These are phyloP conservation scores for Paramyrothecium roridum DNA, from an alignment of 2,329 filamentous ascomycete genomes.

Conservation along the genomic window DNA sequence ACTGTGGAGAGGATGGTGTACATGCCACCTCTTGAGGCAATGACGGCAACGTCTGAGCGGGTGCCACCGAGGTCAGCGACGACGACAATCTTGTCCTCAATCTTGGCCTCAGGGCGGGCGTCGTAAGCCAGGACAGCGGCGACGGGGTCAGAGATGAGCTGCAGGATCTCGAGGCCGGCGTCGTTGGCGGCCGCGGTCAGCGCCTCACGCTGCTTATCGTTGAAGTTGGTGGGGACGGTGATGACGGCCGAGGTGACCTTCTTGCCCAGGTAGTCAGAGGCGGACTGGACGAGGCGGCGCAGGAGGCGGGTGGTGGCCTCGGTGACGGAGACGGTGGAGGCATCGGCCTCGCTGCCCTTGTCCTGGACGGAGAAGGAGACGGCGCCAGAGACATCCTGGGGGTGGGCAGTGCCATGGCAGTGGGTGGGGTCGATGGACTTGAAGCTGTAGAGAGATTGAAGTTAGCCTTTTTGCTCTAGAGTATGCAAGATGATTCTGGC, in stretches of 20 bases:
- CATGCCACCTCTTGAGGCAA: slow-evolving; percentile 90
- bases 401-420: slow-evolving; percentile 90
- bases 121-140: slow-evolving; percentile 89
- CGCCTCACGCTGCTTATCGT: slow-evolving; percentile 79
- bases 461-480: slow-evolving; percentile 6
- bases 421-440: slow-evolving; percentile 95
- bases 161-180: slow-evolving; percentile 83
- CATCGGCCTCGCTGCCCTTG: slow-evolving; percentile 57
- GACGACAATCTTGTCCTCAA: slow-evolving; percentile 83
- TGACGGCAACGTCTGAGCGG: slow-evolving; percentile 84
- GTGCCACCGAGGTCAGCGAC: slow-evolving; percentile 93
- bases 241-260: slow-evolving; percentile 92
- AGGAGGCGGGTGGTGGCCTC: slow-evolving; percentile 85
- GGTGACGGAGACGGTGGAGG: slow-evolving; percentile 69
- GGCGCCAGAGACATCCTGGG: slow-evolving; percentile 66
- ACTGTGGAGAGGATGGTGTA: slow-evolving; percentile 92
- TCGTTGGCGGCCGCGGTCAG: slow-evolving; percentile 73
- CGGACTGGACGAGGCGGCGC: slow-evolving; percentile 74
- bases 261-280: slow-evolving; percentile 90
- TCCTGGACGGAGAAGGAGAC: slow-evolving; percentile 85
- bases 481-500: not conserved
- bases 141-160: slow-evolving; percentile 89
- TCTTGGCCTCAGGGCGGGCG: slow-evolving; percentile 70
- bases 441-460: slow-evolving; percentile 52
- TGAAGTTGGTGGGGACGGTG: slow-evolving; percentile 91